Evolutionary conservation across 495 filamentous ascomycete species (phyloP), one percentile per base, ranked within the genome.

Genomic region (Schizothecium vesticola): DNA sequence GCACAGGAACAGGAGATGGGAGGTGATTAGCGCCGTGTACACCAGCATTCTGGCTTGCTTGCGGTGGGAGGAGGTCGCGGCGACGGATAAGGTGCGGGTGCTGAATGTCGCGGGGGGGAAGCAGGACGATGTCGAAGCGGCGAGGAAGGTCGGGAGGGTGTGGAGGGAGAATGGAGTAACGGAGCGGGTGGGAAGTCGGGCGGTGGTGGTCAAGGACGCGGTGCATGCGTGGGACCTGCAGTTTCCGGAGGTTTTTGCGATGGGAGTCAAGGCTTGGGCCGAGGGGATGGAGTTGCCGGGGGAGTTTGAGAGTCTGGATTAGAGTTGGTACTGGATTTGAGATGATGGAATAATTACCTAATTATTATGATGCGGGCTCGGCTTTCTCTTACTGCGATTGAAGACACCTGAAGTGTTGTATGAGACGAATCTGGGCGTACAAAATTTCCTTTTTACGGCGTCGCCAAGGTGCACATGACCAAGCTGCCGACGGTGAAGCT

Each of bases 221-320:
- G 68, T 71, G 24, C 77, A 80, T 70, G 76, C 71, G 21, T 80
- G 78, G 77, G 72, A 79, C 68, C 43, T 79, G 56, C 78, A 80
- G 57, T 57, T 73, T 56, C 77, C 77, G 2, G n/a, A 69, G 56
- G 31, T 79, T 2, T 80, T 80, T 67, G 74, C 77, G 21, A 69
- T 65, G 36, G 73, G 73, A 13, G 59, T 79, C 19, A 69, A 60
- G 59, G 73, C 74, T 21, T 79, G 78, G 78, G 66, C 75, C 28
- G 75, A 79, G 58, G 70, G 71, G 24, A 25, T 61, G 11, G 68
- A 68, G 22, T 60, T 80, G 59, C 76, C 78, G 1, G 33, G 57
- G 51, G 67, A 56, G 6, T 78, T 72, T 67, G 72, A 74, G 59
- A 61, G 57, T 19, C 55, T 75, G n/a, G 69, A 72, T 25, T 63